These are phyloP conservation scores for Ajuga reptans DNA, from an alignment of 305 asterid genomes.

Conservation along the genomic window DNA sequence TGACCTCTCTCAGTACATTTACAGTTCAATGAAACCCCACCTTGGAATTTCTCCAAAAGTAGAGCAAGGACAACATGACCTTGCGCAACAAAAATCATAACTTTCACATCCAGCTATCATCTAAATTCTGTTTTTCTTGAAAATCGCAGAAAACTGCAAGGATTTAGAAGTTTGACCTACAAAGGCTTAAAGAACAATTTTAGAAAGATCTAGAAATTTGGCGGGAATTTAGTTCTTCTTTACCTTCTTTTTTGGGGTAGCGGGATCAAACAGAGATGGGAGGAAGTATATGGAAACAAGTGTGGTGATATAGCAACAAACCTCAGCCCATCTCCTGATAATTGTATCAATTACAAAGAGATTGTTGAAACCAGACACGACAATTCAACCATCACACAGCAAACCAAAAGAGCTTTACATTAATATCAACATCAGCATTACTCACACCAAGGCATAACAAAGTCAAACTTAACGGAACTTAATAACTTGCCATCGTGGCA, in stretches of 20 bases:
- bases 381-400: slow-evolving; percentile 8
- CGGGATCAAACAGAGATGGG: neutral
- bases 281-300: neutral
- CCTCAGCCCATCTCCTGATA: slow-evolving; percentile 17
- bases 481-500: neutral
- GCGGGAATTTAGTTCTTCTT: neutral
- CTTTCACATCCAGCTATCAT: neutral
- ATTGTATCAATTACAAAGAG: slow-evolving; percentile 8
- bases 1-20: neutral
- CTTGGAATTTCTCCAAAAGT: slow-evolving; percentile 3
- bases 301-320: neutral
- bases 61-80: neutral
- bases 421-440: slow-evolving; percentile 5
- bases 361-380: neutral
- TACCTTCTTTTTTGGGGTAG: neutral
- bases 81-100: slow-evolving; percentile 13
- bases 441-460: neutral
- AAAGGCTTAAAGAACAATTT: slow-evolving; percentile 1
- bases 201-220: neutral
- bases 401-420: slow-evolving; percentile 2
- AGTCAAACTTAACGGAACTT: neutral
- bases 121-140: slow-evolving; percentile 2
- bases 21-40: neutral
- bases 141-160: neutral
- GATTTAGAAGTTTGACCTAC: neutral